Evolutionary conservation across 1,139 yeast species (phyloP).

Genomic region (Komagataea norvegica): DNA sequence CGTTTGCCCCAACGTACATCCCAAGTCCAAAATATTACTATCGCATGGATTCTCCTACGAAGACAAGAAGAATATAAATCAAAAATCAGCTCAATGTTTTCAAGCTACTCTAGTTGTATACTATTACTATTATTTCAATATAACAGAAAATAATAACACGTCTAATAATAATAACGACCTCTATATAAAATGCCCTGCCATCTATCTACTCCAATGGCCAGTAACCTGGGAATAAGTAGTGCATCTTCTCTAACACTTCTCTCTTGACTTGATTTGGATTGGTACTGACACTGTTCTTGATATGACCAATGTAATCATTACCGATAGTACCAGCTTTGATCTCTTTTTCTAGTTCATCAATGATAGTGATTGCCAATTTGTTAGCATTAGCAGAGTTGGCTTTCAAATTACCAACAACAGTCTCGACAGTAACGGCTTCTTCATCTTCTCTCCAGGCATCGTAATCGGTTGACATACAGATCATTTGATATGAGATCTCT

Average conservation of each 20-base stretch:
- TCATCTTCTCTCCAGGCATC: constrained; percentile 97
- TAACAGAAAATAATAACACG: too few species aligned
- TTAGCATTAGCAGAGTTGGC: constrained; percentile 89
- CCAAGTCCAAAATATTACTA: constrained; percentile 41
- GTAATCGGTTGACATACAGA: constrained; percentile 98
- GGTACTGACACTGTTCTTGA: constrained; percentile 81
- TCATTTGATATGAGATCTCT: constrained; percentile 93
- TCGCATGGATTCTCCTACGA: constrained; percentile 39
- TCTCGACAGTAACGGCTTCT: constrained; percentile 95
- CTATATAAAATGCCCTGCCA: not conserved
- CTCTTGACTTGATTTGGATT: constrained; percentile 69
- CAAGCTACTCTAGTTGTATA: too few species aligned
- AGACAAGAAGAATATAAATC: constrained; percentile 28
- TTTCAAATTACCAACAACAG: constrained; percentile 84
- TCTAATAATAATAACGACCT: too few species aligned
- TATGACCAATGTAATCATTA: constrained; percentile 63
- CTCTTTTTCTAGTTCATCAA: constrained; percentile 60
- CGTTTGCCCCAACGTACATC: constrained; percentile 30
- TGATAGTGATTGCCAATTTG: constrained; percentile 62
- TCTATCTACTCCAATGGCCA: constrained; percentile 45
- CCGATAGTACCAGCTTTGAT: constrained; percentile 61
- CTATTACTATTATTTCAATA: too few species aligned
- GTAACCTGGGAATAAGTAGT: constrained; percentile 88
- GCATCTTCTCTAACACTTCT: constrained; percentile 73
- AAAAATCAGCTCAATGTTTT: not conserved